Percentiles rank a stretch among this genome's conserved stretches.
phyloP scores from a whole-genome alignment of 331 rosid species.

The Acacia pycnantha region DNA sequence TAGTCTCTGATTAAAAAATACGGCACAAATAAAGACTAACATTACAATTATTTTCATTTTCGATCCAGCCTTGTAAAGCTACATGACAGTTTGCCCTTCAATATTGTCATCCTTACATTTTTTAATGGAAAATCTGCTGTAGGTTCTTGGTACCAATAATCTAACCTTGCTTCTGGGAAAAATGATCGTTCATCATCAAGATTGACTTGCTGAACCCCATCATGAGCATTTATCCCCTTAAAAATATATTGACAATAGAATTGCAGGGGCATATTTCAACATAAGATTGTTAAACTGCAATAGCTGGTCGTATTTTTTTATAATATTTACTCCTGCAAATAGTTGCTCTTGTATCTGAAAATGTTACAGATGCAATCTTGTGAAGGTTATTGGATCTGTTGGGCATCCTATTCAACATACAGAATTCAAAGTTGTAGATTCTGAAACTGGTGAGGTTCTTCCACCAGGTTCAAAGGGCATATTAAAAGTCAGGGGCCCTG shows the following conservation, averaged over 20 bases:
- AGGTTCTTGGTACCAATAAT: neutral
- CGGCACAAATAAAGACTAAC: too few relatives aligned
- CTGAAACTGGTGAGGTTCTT: conserved; percentile 71
- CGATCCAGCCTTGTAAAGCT: neutral
- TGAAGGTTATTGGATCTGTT: conserved; percentile 91
- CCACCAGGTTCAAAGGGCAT: conserved; percentile 83
- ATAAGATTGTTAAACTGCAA: too few relatives aligned
- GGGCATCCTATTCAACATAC: conserved; percentile 83
- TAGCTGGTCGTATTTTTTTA: conserved; percentile 5
- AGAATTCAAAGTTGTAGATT: conserved; percentile 71
- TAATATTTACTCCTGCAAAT: conserved; percentile 19
- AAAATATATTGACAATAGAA: neutral
- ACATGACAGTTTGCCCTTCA: neutral
- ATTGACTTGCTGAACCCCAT: neutral
- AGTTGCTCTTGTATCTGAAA: conserved; percentile 40
- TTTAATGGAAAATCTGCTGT: neutral
- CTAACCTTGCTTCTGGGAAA: neutral
- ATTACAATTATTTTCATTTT: neutral
- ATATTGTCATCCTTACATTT: neutral
- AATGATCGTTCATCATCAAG: neutral
- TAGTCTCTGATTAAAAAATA: neutral
- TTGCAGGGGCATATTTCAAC: too few relatives aligned
- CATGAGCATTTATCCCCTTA: too few relatives aligned
- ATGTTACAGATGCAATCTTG: conserved; percentile 39
- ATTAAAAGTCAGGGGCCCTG: conserved; percentile 78